phyloP scores from a whole-genome alignment of 2,329 filamentous ascomycete species.

The Cladophialophora bantiana region DNA sequence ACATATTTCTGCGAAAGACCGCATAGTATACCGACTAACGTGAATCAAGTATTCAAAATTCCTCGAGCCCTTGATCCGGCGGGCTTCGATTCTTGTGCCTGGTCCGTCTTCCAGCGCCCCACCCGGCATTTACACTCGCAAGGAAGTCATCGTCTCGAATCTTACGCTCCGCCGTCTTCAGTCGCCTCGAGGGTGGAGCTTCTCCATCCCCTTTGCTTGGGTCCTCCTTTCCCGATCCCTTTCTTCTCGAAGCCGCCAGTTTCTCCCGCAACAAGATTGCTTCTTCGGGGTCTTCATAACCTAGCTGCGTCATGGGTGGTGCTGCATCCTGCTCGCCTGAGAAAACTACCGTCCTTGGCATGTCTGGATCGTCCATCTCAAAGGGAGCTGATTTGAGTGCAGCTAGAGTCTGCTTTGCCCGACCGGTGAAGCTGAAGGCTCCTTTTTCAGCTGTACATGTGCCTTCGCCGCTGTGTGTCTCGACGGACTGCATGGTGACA shows the following conservation, averaged over 20 bases:
- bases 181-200: constrained; percentile 36
- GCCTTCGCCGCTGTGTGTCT: constrained; percentile 21
- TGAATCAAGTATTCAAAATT: constrained; percentile 22
- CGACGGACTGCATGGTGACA: constrained; percentile 38
- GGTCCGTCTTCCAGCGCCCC: constrained; percentile 36
- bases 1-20: background rate
- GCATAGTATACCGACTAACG: background rate
- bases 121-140: constrained; percentile 27
- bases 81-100: constrained; percentile 51
- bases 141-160: constrained; percentile 37
- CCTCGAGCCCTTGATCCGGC: constrained; percentile 23
- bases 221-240: constrained; percentile 47
- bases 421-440: constrained; percentile 31
- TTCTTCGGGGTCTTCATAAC: constrained; percentile 58
- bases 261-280: constrained; percentile 63
- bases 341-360: constrained; percentile 29
- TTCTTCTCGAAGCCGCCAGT: constrained; percentile 54
- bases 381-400: constrained; percentile 47
- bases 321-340: constrained; percentile 47
- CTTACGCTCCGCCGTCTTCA: constrained; percentile 27
- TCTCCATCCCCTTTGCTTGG: constrained; percentile 42
- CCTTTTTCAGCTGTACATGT: constrained; percentile 18
- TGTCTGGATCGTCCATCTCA: constrained; percentile 43
- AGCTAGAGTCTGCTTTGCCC: constrained; percentile 29
- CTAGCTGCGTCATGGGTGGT: constrained; percentile 55